Evolutionary conservation across 2,329 filamentous ascomycete species (phyloP).

Genomic region (Phaeosphaeria sp.): DNA sequence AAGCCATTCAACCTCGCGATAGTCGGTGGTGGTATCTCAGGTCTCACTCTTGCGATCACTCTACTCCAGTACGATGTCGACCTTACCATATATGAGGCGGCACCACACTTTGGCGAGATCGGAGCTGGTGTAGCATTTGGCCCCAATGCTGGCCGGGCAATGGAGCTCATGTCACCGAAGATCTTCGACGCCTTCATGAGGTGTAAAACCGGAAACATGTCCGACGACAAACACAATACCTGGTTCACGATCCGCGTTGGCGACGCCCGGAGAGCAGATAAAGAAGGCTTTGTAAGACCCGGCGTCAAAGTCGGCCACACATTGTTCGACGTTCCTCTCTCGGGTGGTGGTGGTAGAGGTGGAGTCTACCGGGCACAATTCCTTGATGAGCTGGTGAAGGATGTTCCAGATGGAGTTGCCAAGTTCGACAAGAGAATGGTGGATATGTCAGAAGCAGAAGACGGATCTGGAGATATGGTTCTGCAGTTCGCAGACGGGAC

Average conservation of each 20-base stretch:
- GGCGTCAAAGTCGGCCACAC: slow-evolving; percentile 41
- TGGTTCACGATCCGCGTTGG: slow-evolving; percentile 45
- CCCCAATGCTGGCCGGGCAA: slow-evolving; percentile 62
- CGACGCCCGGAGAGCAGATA: slow-evolving; percentile 39
- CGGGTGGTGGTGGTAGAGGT: slow-evolving; percentile 34
- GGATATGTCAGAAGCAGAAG: slow-evolving; percentile 34
- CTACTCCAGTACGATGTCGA: slow-evolving; percentile 56
- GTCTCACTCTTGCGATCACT: slow-evolving; percentile 61
- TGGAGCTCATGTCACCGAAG: slow-evolving; percentile 60
- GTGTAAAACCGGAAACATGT: slow-evolving; percentile 49
- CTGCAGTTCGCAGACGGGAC: slow-evolving; percentile 57
- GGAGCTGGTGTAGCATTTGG: slow-evolving; percentile 65
- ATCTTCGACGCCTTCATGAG: slow-evolving; percentile 50
- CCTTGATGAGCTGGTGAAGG: slow-evolving; percentile 58
- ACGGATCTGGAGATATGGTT: slow-evolving; percentile 43
- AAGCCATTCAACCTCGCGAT: slow-evolving; percentile 61
- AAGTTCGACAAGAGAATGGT: slow-evolving; percentile 53
- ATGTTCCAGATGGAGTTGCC: slow-evolving; percentile 54
- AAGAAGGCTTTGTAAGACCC: slow-evolving; percentile 34
- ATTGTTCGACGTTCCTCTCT: slow-evolving; percentile 35
- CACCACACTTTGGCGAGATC: slow-evolving; percentile 62
- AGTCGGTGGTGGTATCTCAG: slow-evolving; percentile 66
- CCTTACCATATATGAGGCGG: slow-evolving; percentile 64
- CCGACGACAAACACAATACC: slow-evolving; percentile 25
- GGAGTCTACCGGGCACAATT: slow-evolving; percentile 59